These are phyloP conservation scores for Xerocomellus chrysenteron DNA, from an alignment of 768 basidiomycete species.

Conservation along the genomic window DNA sequence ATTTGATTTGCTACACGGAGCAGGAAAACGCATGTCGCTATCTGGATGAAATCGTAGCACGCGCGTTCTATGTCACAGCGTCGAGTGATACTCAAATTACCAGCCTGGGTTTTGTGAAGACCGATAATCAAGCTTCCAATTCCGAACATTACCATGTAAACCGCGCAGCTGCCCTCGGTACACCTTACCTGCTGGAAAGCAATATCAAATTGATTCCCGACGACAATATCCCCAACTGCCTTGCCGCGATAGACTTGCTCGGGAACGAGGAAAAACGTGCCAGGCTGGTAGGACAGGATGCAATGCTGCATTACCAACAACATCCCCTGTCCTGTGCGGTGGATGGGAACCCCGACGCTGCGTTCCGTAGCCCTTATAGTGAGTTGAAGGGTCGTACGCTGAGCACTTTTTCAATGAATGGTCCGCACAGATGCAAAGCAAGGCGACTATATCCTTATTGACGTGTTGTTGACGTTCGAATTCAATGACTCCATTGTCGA, in stretches of 20 bases:
- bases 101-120: slow-evolving; percentile 11
- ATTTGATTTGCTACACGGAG: background rate
- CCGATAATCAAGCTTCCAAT: background rate
- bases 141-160: slow-evolving; percentile 8
- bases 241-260: slow-evolving; percentile 41
- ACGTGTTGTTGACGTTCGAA: slow-evolving; percentile 33
- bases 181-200: slow-evolving; percentile 51
- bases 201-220: slow-evolving; percentile 47
- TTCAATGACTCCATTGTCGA: slow-evolving; percentile 23
- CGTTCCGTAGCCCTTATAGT: slow-evolving; percentile 52
- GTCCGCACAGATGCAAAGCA: slow-evolving; percentile 17
- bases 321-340: slow-evolving; percentile 55
- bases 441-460: slow-evolving; percentile 42
- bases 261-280: slow-evolving; percentile 39
- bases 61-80: background rate
- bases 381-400: slow-evolving; percentile 19
- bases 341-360: slow-evolving; percentile 49
- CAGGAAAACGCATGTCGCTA: slow-evolving; percentile 48
- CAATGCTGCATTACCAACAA: slow-evolving; percentile 38
- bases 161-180: slow-evolving; percentile 43
- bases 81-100: background rate
- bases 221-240: slow-evolving; percentile 19
- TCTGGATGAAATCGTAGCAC: slow-evolving; percentile 36
- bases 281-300: slow-evolving; percentile 33
- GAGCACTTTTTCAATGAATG: slow-evolving; percentile 21